Base-by-base conservation (phyloP, 2,329 filamentous ascomycete species). In the Arthroderma sp. region DNA sequence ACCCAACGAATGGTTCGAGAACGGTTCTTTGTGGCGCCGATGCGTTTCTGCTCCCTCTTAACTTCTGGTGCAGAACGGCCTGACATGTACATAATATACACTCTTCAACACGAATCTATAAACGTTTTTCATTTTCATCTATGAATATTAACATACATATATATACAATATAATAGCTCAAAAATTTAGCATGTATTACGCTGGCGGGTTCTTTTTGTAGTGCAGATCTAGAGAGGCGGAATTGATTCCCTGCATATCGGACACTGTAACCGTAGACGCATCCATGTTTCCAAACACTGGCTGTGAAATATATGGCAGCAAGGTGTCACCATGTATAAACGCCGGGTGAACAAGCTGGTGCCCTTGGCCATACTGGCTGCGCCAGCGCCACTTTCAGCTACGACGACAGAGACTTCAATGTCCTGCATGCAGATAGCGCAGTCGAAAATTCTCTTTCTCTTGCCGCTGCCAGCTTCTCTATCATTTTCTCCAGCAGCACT, bases 241-340 rank as follows among this genome's bases (percentile, higher is more conserved):
- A 96, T 63, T 47, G 83, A 81, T 67, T 95, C 88, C 53, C 91
- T 75, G 65, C 91, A 96, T 52, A 94, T 95, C 1, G 91, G 91
- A 66, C 91, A 98, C 67, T 94, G 86, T 57, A 98, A 65, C 47
- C 89, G 70, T 61, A 93, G 87, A 59, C 85, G 76, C 83, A 98
- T 91, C 91, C 91, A 96, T 34, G 86, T 87, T 66, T 96, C 89
- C 53, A 98, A 67, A 63, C 91, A 98, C 30, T 74, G 71, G 46
- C 81, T 91, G 60, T 98, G 91, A 61, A 98, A 98, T 40, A 96
- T 87, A 66, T 98, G 91, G 45, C 88, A 72, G 63, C 91, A 98
- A 40, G 91, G 91, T 46, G 91, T 98, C 22, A 96, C 85, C 91
- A 98, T 98, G 65, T 96, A 96, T 54, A 77, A 73, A 41, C 88